Evolutionary conservation across 768 basidiomycete genomes (phyloP).

Genomic region (Cubamyces lactineus): DNA sequence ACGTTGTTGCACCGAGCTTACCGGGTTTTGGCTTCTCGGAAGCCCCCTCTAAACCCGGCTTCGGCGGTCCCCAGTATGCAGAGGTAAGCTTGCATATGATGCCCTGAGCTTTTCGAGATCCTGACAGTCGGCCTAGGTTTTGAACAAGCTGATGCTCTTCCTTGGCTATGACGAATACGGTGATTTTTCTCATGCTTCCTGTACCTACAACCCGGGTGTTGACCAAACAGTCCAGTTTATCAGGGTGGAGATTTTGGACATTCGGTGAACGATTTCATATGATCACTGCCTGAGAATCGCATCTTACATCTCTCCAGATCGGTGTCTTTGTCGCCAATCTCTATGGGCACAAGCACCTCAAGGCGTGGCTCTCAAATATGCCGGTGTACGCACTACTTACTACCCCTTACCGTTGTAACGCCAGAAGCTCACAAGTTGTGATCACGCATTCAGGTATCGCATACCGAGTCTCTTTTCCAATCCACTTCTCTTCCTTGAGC

Average conservation of each 20-base stretch:
- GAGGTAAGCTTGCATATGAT: slow-evolving; percentile 43
- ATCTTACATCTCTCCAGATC: slow-evolving; percentile 33
- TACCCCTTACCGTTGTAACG: background rate
- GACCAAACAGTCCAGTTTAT: slow-evolving; percentile 37
- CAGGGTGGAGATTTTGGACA: slow-evolving; percentile 55
- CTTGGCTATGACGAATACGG: slow-evolving; percentile 35
- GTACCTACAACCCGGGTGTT: background rate
- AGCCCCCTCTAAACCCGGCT: slow-evolving; percentile 55
- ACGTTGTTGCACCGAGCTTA: slow-evolving; percentile 60
- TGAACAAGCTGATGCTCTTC: slow-evolving; percentile 35
- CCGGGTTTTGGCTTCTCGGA: slow-evolving; percentile 69
- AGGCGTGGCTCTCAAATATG: slow-evolving; percentile 57
- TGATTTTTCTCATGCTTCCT: background rate
- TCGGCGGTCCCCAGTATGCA: slow-evolving; percentile 51
- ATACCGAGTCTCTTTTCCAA: slow-evolving; percentile 31
- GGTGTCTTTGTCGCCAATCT: slow-evolving; percentile 37
- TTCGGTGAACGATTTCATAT: slow-evolving; percentile 31
- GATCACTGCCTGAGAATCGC: background rate
- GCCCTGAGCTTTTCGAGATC: too few relatives aligned
- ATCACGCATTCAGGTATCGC: background rate
- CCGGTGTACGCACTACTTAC: slow-evolving; percentile 39
- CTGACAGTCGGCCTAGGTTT: slow-evolving; percentile 5
- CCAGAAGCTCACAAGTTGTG: background rate
- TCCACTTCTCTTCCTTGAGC: slow-evolving; percentile 37
- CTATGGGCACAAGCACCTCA: slow-evolving; percentile 47